Evolutionary conservation across 2,329 filamentous ascomycete genomes (phyloP).

Genomic region (Juglanconis juglandina): DNA sequence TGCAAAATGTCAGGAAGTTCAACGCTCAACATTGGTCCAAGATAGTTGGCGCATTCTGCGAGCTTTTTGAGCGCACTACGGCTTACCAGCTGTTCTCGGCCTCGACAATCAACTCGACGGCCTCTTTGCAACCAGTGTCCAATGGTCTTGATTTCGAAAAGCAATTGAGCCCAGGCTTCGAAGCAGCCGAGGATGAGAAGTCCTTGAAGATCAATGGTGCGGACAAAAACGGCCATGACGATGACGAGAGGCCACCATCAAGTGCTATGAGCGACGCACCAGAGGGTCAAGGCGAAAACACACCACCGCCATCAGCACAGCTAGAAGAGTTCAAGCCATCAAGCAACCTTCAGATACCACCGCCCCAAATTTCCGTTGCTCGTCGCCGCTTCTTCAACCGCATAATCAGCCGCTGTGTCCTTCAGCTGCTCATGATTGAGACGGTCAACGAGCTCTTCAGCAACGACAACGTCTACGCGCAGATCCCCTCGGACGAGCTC

Average conservation of each 20-base stretch:
- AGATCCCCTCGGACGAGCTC: constrained; percentile 87
- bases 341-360: constrained; percentile 75
- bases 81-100: constrained; percentile 94
- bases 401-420: constrained; percentile 96
- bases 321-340: constrained; percentile 87
- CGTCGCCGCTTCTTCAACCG: constrained; percentile 96
- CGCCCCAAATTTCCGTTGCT: constrained; percentile 87
- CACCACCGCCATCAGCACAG: constrained; percentile 27
- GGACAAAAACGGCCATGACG: constrained; percentile 38
- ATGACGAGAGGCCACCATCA: constrained; percentile 25
- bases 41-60: constrained; percentile 92
- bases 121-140: constrained; percentile 47
- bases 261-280: constrained; percentile 27
- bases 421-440: constrained; percentile 98
- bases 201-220: constrained; percentile 60
- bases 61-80: constrained; percentile 91
- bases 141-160: constrained; percentile 52
- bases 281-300: constrained; percentile 33
- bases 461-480: constrained; percentile 88
- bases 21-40: constrained; percentile 83
- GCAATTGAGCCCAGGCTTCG: constrained; percentile 38
- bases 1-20: constrained; percentile 96
- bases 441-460: constrained; percentile 98
- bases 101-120: constrained; percentile 53
- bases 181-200: constrained; percentile 46